phyloP scores from a whole-genome alignment of 108 stramenopile genomes.

The Chaetoceros muelleri region DNA sequence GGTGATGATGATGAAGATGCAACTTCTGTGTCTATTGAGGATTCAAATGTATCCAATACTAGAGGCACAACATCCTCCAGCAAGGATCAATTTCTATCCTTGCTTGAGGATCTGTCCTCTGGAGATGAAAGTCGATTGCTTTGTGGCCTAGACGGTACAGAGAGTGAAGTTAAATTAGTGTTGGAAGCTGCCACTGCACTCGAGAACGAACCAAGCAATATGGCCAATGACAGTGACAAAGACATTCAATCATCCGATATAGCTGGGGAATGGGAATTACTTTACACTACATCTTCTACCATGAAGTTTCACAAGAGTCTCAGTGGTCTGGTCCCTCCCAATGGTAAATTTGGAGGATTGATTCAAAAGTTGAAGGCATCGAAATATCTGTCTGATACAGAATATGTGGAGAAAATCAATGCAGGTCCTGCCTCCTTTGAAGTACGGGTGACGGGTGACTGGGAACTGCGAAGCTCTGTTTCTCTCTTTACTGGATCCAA shows the following conservation, averaged over 20 bases:
- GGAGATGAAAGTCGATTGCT: conserved; percentile 38
- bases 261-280: conserved; percentile 60
- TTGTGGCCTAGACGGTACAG: conserved; percentile 57
- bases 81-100: conserved; percentile 14
- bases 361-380: conserved; percentile 39
- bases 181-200: conserved; percentile 43
- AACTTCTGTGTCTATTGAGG: background rate
- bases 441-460: conserved; percentile 61
- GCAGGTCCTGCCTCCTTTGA: conserved; percentile 53
- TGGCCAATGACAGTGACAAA: conserved; percentile 17
- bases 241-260: conserved; percentile 31
- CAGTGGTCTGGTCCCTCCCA: conserved; percentile 70
- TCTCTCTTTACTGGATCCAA: conserved; percentile 66
- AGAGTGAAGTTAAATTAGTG: conserved; percentile 51
- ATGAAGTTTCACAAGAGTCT: conserved; percentile 81
- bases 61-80: background rate
- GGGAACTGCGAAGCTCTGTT: conserved; percentile 55
- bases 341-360: conserved; percentile 60
- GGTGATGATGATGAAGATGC: conserved; percentile 15
- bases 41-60: background rate
- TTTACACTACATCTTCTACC: conserved; percentile 69
- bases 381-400: conserved; percentile 53
- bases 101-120: conserved; percentile 30
- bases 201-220: conserved; percentile 41
- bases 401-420: conserved; percentile 65